phyloP scores from a whole-genome alignment of 2,329 filamentous ascomycete genomes.

The Sporothrix sp. region DNA sequence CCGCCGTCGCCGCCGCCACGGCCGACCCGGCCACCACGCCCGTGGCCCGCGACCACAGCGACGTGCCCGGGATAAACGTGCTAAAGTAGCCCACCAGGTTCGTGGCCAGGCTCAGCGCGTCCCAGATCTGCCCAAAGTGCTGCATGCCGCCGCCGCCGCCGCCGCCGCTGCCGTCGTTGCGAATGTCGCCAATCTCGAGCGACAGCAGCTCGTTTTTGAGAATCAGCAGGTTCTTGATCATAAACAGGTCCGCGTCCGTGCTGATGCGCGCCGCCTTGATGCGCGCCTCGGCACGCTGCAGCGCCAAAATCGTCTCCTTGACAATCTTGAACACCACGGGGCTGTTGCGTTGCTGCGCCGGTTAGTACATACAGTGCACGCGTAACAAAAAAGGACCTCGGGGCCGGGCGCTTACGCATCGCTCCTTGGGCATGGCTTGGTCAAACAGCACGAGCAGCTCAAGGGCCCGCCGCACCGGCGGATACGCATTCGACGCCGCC shows the following conservation, averaged over 20 bases:
- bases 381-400: neutral
- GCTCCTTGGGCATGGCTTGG: slow-evolving; percentile 53
- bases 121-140: slow-evolving; percentile 57
- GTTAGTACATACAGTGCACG: too few species aligned
- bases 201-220: slow-evolving; percentile 94
- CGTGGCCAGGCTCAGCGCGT: slow-evolving; percentile 45
- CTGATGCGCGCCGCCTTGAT: slow-evolving; percentile 53
- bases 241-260: slow-evolving; percentile 76
- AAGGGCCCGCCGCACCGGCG: slow-evolving; percentile 47
- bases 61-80: slow-evolving; percentile 46
- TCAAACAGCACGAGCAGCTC: slow-evolving; percentile 54
- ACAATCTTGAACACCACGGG: slow-evolving; percentile 62
- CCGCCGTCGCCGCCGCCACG: slow-evolving; percentile 9
- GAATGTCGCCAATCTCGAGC: slow-evolving; percentile 74
- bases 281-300: slow-evolving; percentile 64
- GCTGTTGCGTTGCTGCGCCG: slow-evolving; percentile 39
- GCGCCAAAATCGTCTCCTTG: slow-evolving; percentile 75
- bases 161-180: slow-evolving; percentile 26
- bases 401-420: slow-evolving; percentile 39
- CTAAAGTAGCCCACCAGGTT: slow-evolving; percentile 51
- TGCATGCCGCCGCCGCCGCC: slow-evolving; percentile 30
- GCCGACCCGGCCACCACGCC: neutral
- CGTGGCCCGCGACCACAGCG: slow-evolving; percentile 33
- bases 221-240: slow-evolving; percentile 88
- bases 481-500: slow-evolving; percentile 45